Conservation (phyloP, 768 basidiomycete species). For the Kwoniella mangroviensis region DNA sequence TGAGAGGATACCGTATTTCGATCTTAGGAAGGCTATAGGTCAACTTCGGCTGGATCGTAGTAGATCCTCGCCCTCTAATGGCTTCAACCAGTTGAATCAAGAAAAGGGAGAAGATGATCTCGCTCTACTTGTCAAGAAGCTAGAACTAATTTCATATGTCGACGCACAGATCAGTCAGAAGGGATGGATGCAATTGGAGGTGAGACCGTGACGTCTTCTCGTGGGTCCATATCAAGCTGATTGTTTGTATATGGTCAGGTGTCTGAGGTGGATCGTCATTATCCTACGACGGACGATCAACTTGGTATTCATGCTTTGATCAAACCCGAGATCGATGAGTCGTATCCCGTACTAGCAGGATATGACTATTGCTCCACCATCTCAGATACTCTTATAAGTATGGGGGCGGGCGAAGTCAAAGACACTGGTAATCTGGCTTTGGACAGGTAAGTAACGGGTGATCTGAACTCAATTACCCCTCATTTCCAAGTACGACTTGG, state of each 20-base stretch:
- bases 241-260: conserved; percentile 17
- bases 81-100: too few species aligned
- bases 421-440: conserved; percentile 5
- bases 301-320: conserved; percentile 30
- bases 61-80: neutral
- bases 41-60: conserved; percentile 64
- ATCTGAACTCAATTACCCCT: neutral
- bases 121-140: conserved; percentile 19
- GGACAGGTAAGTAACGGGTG: conserved; percentile 15
- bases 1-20: conserved; percentile 59
- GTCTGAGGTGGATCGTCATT: conserved; percentile 54
- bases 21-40: conserved; percentile 71
- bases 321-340: conserved; percentile 37
- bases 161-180: conserved; percentile 64
- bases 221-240: neutral
- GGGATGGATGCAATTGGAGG: conserved; percentile 59
- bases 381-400: conserved; percentile 1
- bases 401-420: neutral
- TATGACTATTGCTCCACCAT: conserved; percentile 27
- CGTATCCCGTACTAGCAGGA: conserved; percentile 26
- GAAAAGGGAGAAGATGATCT: neutral
- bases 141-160: conserved; percentile 62
- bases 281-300: conserved; percentile 51
- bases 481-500: neutral
- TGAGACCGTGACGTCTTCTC: conserved; percentile 41